Base-by-base conservation (phyloP, 495 filamentous ascomycete genomes). In the Xylaria palmicola region DNA sequence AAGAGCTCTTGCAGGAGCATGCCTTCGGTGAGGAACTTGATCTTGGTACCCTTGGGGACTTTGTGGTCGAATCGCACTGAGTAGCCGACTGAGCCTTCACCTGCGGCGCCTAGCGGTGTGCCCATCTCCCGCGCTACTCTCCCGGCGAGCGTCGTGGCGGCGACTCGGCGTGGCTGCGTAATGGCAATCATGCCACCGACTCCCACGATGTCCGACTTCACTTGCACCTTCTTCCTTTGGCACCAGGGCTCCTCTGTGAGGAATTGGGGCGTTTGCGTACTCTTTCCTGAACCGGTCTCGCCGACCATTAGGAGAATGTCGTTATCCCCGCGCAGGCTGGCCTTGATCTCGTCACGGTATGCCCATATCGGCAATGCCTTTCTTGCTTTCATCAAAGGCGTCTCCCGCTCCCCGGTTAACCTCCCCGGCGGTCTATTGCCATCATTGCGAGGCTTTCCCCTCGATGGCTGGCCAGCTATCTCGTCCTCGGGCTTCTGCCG, bases 11-110 rank as follows among this genome's bases (percentile, higher is more conserved):
- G 93, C 13, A 99, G 79, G 45, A 99, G 78, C 90, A 96, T 98
- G 55, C 95, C 95, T 72, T 99, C 95, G 0, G 95, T 99, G 63
- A 99, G 77, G 67, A 90, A 99, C 70, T 98, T 98, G 71, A 99
- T 88, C 60, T 80, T 83, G 1, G 91, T 90, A 6, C 79, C 82
- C 45, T 78, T 81, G 8, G 91, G 90, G 10, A 86, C 82, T 1
- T 84, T 85, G 20, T 89, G 90, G 67, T 99, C 94, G 71, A 98
- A 98, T 41, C 95, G 86, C 24, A 99, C 93, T 9, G 89, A 89
- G 67, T 97, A 99, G 19, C 95, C 95, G 15, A 99, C 95, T 19
- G 64, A 57, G 15, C 69, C 69, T 20, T 69, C 64, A n/a, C 62
- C 59, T 5, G 66, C 53, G 63, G 83, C 79, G 10, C 90, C 92